Conservation (phyloP, 2,329 filamentous ascomycete species). For the Trichoderma sp. region DNA sequence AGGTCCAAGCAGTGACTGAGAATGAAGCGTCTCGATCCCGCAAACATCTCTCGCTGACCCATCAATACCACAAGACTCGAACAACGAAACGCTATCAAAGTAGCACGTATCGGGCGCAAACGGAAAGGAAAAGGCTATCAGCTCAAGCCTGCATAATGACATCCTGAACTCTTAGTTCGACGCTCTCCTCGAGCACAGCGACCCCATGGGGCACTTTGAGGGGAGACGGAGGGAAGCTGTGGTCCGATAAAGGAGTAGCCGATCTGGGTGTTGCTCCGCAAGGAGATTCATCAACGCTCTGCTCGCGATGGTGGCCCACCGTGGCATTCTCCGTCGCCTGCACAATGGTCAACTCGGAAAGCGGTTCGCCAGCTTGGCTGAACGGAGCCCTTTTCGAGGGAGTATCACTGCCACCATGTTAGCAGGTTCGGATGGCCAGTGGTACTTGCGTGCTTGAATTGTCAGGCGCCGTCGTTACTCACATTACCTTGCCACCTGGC, state of each 20-base stretch:
- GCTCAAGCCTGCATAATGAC: slow-evolving; percentile 38
- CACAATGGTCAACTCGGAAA: background rate
- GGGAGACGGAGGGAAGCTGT: slow-evolving; percentile 34
- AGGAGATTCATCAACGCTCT: slow-evolving; percentile 11
- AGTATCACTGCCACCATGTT: background rate
- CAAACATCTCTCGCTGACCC: background rate
- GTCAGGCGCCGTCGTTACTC: background rate
- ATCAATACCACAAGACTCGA: slow-evolving; percentile 1
- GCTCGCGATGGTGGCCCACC: slow-evolving; percentile 11
- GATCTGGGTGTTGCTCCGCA: background rate
- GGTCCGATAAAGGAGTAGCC: background rate
- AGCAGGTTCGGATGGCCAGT: background rate
- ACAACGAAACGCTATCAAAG: slow-evolving; percentile 15
- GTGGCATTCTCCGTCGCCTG: background rate
- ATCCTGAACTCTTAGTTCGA: slow-evolving; percentile 51
- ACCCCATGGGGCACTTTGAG: slow-evolving; percentile 55
- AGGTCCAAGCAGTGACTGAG: background rate
- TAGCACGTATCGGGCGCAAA: background rate
- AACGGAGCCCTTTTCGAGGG: background rate
- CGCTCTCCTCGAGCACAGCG: slow-evolving; percentile 59
- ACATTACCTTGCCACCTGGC: background rate
- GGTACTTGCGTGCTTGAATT: background rate
- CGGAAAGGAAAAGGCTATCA: background rate
- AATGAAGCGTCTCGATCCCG: background rate
- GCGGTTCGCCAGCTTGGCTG: background rate